Evolutionary conservation across 2,329 filamentous ascomycete genomes (phyloP).

Genomic region (Pseudogymnoascus sp.): DNA sequence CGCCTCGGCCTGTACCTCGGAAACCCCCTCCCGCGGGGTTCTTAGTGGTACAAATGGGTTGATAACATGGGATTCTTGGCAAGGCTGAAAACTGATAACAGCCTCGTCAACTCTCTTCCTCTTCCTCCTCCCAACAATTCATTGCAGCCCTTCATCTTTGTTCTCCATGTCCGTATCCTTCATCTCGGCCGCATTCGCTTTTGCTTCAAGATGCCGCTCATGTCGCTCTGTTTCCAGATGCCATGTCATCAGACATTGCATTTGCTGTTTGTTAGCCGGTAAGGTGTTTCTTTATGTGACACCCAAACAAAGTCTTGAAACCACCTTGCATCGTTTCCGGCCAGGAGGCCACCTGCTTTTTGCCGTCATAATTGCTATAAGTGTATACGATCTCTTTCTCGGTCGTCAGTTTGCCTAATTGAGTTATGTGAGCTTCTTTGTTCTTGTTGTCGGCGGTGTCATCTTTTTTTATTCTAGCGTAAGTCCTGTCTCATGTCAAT

Average conservation of each 20-base stretch:
- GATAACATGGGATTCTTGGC: slow-evolving; percentile 6
- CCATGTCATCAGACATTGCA: background rate
- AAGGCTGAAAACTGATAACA: background rate
- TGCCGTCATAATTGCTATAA: background rate
- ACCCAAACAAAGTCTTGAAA: background rate
- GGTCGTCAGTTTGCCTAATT: background rate
- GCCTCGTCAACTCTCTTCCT: background rate
- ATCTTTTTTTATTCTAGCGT: background rate
- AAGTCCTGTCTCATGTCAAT: background rate
- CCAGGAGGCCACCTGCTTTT: background rate
- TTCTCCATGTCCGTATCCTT: background rate
- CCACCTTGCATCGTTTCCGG: background rate
- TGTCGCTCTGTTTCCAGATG: background rate
- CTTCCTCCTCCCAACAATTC: background rate
- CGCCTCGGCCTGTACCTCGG: slow-evolving; percentile 2
- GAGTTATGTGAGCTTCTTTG: slow-evolving; percentile 2
- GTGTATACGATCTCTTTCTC: background rate
- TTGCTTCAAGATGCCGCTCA: background rate
- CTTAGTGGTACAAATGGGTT: background rate
- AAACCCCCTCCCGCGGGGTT: background rate
- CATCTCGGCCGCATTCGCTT: background rate
- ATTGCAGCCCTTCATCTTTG: background rate
- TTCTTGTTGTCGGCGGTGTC: background rate
- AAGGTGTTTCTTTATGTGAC: slow-evolving; percentile 5
- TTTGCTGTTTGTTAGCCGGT: background rate